Conservation (phyloP, 2,329 filamentous ascomycete species). For the Neonectria neomacrospora region DNA sequence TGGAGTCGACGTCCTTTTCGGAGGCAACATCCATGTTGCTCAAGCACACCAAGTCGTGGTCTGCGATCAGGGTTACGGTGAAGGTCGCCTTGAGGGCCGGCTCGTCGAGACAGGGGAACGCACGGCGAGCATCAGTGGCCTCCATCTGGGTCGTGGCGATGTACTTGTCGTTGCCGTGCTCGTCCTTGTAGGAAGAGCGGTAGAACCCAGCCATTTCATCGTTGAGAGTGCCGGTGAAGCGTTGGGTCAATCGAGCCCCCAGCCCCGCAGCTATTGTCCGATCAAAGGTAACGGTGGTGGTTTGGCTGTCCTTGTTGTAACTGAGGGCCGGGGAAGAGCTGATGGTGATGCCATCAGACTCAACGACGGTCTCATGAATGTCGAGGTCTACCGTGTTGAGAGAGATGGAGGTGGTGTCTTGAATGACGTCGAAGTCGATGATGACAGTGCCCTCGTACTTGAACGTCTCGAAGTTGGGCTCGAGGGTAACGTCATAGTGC, state of each 20-base stretch:
- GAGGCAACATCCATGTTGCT: conserved; percentile 96
- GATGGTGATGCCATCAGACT: conserved; percentile 61
- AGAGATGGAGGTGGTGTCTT: conserved; percentile 86
- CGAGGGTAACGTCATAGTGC: conserved; percentile 91
- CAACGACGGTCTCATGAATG: conserved; percentile 71
- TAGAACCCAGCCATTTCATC: conserved; percentile 99
- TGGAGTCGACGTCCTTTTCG: conserved; percentile 77
- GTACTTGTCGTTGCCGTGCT: conserved; percentile 81
- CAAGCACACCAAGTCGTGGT: conserved; percentile 89
- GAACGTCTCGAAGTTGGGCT: conserved; percentile 89
- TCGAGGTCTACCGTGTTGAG: conserved; percentile 90
- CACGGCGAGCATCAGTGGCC: conserved; percentile 89
- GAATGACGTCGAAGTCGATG: conserved; percentile 87
- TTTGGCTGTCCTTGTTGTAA: conserved; percentile 83
- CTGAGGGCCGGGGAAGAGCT: conserved; percentile 60
- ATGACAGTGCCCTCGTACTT: conserved; percentile 86
- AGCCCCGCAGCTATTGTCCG: conserved; percentile 77
- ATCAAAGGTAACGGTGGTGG: conserved; percentile 82
- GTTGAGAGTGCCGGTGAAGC: conserved; percentile 82
- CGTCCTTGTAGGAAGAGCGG: conserved; percentile 89
- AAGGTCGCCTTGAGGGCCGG: conserved; percentile 93
- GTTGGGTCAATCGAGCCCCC: conserved; percentile 72
- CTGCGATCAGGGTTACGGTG: conserved; percentile 89
- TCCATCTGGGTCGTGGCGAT: conserved; percentile 97
- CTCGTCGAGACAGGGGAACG: conserved; percentile 97